Evolutionary conservation across 2,329 filamentous ascomycete genomes (phyloP), one percentile per base, ranked within the genome.

Genomic region (Aspergillus sp.): DNA sequence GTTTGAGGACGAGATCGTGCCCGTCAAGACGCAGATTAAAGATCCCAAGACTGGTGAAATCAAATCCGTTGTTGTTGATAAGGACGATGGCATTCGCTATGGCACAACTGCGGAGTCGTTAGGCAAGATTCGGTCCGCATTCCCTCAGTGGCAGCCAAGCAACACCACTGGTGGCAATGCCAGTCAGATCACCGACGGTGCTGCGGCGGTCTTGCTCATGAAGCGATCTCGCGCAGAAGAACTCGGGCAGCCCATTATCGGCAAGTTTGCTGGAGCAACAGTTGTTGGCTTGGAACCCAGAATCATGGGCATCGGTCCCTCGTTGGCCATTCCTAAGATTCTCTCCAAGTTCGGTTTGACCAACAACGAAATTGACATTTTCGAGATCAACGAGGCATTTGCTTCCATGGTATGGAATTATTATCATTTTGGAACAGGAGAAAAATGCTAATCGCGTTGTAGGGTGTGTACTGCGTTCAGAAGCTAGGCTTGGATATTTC

Each of bases 111-210:
- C 83, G 62, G 90, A 96, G 79, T 87, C 85, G 2, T 86, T 97
- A 12, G 82, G 80, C 76, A 96, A 96, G 84, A 91, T 97, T 74
- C 86, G 85, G 63, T 83, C 92, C 19, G 91, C 92, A 4, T 97
- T 97, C 74, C 86, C 90, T 56, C 91, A 95, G 56, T 76, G 74
- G 74, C 57, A 66, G 75, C 89, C 92, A 69, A 93, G 92, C 51
- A 86, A 83, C 64, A 96, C 96, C 75, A 93, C 96, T 77, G 93
- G 90, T 54, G 93, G 93, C 62, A 97, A 97, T 75, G 93, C 93
- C 34, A 91, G 87, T 59, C 93, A 97, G 77, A 91, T 97, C 72
- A 93, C 90, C 12, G 91, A 97, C 75, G 93, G 93, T 63, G 93
- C 93, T 27, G 93, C 93, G 33, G 93, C 92, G 27, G 89, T 97